Conservation (phyloP, 75 land plant species). For the Pseudotsuga menziesii region DNA sequence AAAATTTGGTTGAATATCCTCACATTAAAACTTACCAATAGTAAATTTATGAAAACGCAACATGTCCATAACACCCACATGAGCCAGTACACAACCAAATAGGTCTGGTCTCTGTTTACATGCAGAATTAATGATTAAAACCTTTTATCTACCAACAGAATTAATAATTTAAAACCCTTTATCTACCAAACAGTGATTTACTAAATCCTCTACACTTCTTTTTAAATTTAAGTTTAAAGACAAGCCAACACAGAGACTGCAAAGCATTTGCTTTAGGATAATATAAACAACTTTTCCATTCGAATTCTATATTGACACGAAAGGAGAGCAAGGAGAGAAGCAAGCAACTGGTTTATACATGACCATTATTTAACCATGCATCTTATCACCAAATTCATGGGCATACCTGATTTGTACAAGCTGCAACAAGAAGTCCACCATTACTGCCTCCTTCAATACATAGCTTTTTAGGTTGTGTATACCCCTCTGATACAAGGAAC, state of each 20-base stretch:
- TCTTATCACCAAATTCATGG: no score
- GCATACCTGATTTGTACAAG: slow-evolving; percentile 92
- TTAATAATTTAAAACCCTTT: no score
- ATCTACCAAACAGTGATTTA: neutral
- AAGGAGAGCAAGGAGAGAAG: neutral
- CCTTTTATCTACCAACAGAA: neutral
- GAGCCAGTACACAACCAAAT: slow-evolving; percentile 96
- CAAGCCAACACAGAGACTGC: neutral
- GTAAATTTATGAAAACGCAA: slow-evolving; percentile 98
- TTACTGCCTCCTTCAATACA: slow-evolving; percentile 99
- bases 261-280: neutral
- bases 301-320: neutral
- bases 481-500: slow-evolving; percentile 65
- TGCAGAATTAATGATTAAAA: neutral
- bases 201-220: neutral
- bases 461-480: slow-evolving; percentile 68
- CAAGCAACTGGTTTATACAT: no score
- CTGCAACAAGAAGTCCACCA: slow-evolving; percentile 95
- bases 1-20: neutral
- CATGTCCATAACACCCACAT: slow-evolving; percentile 99
- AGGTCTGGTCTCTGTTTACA: slow-evolving; percentile 88
- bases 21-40: slow-evolving; percentile 50
- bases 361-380: no score
- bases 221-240: neutral
- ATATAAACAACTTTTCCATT: neutral